A percentile compares a stretch with the other conserved stretches of the same genome.
Evolutionary conservation across 192 early-diverging fungal genomes (phyloP).

Genomic region (Chytriomyces hyalinus): DNA sequence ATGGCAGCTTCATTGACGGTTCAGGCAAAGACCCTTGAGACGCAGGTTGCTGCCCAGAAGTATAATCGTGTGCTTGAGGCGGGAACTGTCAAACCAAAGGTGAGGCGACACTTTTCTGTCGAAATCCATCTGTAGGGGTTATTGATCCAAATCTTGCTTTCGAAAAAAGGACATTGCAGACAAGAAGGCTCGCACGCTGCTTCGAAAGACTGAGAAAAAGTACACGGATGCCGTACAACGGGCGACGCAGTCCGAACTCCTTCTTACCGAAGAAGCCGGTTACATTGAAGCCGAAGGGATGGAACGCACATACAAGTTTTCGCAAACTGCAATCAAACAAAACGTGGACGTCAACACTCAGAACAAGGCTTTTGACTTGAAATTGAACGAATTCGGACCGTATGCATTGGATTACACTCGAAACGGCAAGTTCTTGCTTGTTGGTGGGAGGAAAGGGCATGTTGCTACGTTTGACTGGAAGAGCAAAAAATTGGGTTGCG

Average conservation of each 20-base stretch:
- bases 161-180: constrained; percentile 40
- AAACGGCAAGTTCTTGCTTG: constrained; percentile 69
- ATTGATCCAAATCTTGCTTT: too few species aligned
- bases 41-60: not conserved
- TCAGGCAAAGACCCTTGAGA: not conserved
- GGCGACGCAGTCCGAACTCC: constrained; percentile 78
- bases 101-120: not conserved
- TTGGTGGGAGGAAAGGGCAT: constrained; percentile 72
- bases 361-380: constrained; percentile 78
- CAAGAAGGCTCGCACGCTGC: constrained; percentile 71
- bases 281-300: constrained; percentile 84
- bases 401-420: constrained; percentile 90
- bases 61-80: not conserved
- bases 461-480: constrained; percentile 93
- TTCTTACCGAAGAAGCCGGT: constrained; percentile 78
- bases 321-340: constrained; percentile 69
- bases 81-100: not conserved
- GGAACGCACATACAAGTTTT: constrained; percentile 87
- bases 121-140: too few species aligned
- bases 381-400: constrained; percentile 83
- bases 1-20: not conserved
- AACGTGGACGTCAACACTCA: constrained; percentile 76
- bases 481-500: constrained; percentile 72
- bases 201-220: constrained; percentile 66
- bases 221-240: constrained; percentile 69